Evolutionary conservation across 1,139 yeast genomes (phyloP).

Genomic region (Zygoascus sp.): DNA sequence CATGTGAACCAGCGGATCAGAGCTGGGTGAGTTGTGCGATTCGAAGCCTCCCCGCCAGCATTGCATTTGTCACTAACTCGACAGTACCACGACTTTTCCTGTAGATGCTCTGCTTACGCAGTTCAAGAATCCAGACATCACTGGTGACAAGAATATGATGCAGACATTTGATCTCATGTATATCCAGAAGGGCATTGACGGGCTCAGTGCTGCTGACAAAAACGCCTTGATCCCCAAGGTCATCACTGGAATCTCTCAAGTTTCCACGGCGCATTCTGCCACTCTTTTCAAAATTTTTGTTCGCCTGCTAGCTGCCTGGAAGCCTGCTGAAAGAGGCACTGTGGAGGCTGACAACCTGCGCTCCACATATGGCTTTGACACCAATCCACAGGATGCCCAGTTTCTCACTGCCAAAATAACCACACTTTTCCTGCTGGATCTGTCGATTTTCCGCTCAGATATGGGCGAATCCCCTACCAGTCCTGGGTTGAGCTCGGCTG

Average conservation of each 20-base stretch:
- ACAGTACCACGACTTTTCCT: slow-evolving; percentile 38
- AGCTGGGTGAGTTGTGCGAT: slow-evolving; percentile 23
- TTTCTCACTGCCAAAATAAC: slow-evolving; percentile 48
- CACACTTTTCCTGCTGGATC: slow-evolving; percentile 42
- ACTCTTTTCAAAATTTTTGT: slow-evolving; percentile 59
- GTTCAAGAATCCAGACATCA: slow-evolving; percentile 46
- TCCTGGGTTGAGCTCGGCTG: slow-evolving; percentile 60
- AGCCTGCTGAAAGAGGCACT: slow-evolving; percentile 47
- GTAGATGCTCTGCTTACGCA: slow-evolving; percentile 58
- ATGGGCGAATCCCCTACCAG: slow-evolving; percentile 29
- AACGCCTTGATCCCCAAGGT: slow-evolving; percentile 45
- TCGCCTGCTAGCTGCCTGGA: slow-evolving; percentile 50
- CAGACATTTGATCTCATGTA: slow-evolving; percentile 63
- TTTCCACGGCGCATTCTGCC: slow-evolving; percentile 43
- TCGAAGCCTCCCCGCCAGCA: neutral
- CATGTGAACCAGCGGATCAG: slow-evolving; percentile 60
- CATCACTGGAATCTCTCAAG: slow-evolving; percentile 43
- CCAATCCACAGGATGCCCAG: slow-evolving; percentile 37
- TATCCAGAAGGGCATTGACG: slow-evolving; percentile 53
- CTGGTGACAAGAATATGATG: slow-evolving; percentile 50
- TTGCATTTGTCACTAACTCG: neutral
- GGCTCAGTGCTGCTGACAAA: slow-evolving; percentile 17
- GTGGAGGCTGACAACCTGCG: slow-evolving; percentile 41
- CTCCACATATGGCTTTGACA: slow-evolving; percentile 27
- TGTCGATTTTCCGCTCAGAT: slow-evolving; percentile 9